phyloP scores from a whole-genome alignment of 2,329 filamentous ascomycete species.

The Chaetomiaceae sp. region DNA sequence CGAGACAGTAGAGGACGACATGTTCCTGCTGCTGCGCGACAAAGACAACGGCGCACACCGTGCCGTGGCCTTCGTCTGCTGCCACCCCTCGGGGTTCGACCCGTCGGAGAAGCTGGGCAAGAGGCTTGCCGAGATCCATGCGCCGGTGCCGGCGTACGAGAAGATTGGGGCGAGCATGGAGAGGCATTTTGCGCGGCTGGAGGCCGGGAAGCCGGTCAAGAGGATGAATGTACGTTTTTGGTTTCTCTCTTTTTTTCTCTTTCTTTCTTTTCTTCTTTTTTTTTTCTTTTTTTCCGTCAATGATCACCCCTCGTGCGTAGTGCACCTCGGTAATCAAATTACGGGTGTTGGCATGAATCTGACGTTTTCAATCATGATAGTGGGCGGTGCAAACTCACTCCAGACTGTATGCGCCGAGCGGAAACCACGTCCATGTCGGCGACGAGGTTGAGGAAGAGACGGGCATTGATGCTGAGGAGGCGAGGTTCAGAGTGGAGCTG shows the following conservation, averaged over 20 bases:
- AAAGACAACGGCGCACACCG: slow-evolving; percentile 35
- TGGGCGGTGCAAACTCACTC: slow-evolving; percentile 46
- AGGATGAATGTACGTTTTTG: slow-evolving; percentile 43
- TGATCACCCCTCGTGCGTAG: no score
- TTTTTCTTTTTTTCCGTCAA: not conserved
- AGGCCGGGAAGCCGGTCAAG: slow-evolving; percentile 46
- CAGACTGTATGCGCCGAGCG: slow-evolving; percentile 37
- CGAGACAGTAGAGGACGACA: slow-evolving; percentile 52
- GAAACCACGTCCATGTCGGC: slow-evolving; percentile 36
- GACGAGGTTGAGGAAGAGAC: slow-evolving; percentile 34
- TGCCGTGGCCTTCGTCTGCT: slow-evolving; percentile 47
- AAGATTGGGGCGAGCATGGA: slow-evolving; percentile 55
- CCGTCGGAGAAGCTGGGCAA: slow-evolving; percentile 47
- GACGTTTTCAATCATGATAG: slow-evolving; percentile 29
- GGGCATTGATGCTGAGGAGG: slow-evolving; percentile 37
- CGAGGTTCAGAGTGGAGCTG: slow-evolving; percentile 45
- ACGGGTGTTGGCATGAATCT: no score
- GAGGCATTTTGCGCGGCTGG: slow-evolving; percentile 45
- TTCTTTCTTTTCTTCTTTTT: not conserved
- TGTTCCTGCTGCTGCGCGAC: slow-evolving; percentile 45
- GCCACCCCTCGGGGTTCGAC: slow-evolving; percentile 50
- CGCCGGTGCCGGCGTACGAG: slow-evolving; percentile 50
- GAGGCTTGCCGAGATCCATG: slow-evolving; percentile 46
- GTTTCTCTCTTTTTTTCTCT: not conserved
- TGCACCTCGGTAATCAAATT: no score